phyloP scores from a whole-genome alignment of 148 eudicot species.

The Pouteria glomerata region DNA sequence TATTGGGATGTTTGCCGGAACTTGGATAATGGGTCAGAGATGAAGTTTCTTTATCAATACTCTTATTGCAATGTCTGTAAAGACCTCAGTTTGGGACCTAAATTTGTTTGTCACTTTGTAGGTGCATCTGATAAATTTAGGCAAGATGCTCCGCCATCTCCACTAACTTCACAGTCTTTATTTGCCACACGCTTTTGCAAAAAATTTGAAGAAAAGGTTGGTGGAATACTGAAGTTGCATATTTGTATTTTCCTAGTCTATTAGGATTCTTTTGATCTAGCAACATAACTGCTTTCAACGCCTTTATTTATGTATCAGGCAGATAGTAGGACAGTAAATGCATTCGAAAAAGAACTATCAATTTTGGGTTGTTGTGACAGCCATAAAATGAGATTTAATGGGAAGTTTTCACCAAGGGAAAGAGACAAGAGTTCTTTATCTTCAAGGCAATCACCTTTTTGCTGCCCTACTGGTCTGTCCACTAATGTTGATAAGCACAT shows the following conservation, averaged over 20 bases:
- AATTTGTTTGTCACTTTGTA: not conserved
- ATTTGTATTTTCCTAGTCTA: conserved; percentile 1
- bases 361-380: conserved; percentile 5
- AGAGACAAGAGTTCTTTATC: conserved; percentile 1
- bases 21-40: no score
- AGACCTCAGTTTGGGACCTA: conserved; percentile 7
- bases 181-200: conserved; percentile 7
- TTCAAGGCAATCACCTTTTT: conserved; percentile 24
- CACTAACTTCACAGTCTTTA: conserved; percentile 13
- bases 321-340: conserved; percentile 15
- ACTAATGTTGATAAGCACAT: conserved; percentile 12
- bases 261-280: not conserved
- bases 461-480: conserved; percentile 15
- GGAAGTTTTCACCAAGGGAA: conserved; percentile 1
- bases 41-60: not conserved
- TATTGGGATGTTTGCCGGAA: no score
- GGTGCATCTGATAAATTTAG: conserved; percentile 12
- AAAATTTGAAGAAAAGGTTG: conserved; percentile 28
- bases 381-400: not conserved
- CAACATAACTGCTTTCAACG: conserved; percentile 8
- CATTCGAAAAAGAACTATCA: conserved; percentile 21
- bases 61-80: not conserved
- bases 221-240: conserved; percentile 6
- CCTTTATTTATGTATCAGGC: conserved; percentile 6
- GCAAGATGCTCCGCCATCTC: conserved; percentile 6